Conservation (phyloP, 805 yeast genomes). For the Zygosaccharomyces lentus region DNA sequence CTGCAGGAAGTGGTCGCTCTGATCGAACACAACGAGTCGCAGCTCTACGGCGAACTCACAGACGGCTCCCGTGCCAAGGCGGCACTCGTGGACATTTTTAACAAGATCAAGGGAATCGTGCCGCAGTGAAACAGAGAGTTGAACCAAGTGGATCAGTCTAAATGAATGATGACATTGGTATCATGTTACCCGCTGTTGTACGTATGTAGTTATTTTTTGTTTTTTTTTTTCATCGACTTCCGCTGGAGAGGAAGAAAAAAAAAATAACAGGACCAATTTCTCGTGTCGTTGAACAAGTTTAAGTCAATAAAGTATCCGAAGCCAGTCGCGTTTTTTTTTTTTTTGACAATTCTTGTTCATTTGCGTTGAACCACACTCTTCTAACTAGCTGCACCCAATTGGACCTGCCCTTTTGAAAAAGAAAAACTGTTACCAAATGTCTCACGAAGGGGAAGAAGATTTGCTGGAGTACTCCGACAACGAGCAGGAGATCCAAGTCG, state of each 20-base stretch:
- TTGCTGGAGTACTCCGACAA: conserved; percentile 97
- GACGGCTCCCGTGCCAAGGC: conserved; percentile 15
- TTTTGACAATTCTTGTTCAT: background rate
- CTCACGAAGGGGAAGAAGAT: conserved; percentile 99
- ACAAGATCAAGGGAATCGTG: conserved; percentile 14
- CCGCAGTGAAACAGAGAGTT: conserved; percentile 11
- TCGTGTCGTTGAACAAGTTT: conserved; percentile 4
- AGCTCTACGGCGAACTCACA: conserved; percentile 16
- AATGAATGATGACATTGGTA: background rate
- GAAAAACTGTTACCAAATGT: conserved; percentile 44
- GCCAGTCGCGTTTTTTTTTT: background rate
- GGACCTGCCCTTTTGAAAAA: background rate
- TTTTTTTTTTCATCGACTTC: background rate
- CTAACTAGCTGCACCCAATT: background rate
- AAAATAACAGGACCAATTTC: background rate
- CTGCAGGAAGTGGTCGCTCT: conserved; percentile 15
- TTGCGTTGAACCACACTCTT: background rate
- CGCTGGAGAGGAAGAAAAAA: background rate
- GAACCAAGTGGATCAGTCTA: too few species aligned
- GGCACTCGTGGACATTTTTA: conserved; percentile 18
- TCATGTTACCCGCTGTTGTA: conserved; percentile 5
- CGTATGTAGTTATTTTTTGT: conserved; percentile 5
- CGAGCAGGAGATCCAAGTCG: conserved; percentile 82
- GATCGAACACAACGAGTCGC: conserved; percentile 20
- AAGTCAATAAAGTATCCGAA: conserved; percentile 2